Conservation (phyloP, 2,329 filamentous ascomycete species). For the Aspergillus sp. region DNA sequence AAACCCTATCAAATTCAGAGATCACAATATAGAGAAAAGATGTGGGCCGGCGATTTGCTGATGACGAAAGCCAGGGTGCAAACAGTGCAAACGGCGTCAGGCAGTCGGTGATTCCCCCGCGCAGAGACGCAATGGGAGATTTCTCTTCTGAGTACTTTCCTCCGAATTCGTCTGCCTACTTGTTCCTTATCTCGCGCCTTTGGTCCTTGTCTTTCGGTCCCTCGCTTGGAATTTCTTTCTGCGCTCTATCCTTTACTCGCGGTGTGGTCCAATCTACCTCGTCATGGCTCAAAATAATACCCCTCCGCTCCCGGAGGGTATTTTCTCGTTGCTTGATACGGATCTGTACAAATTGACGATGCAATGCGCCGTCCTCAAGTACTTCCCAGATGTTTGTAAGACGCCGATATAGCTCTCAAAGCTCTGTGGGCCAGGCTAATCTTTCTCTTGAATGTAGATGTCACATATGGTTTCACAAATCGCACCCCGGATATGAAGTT, state of each 20-base stretch:
- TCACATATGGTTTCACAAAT: conserved; percentile 94
- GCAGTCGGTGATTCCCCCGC: conserved; percentile 8
- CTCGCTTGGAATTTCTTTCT: not conserved
- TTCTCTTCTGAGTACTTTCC: conserved; percentile 8
- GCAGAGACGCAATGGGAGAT: conserved; percentile 10
- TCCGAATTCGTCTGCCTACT: not conserved
- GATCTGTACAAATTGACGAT: conserved; percentile 96
- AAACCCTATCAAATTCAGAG: too few relatives aligned
- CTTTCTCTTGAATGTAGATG: conserved; percentile 47
- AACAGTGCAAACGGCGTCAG: conserved; percentile 16
- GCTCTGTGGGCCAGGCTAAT: conserved; percentile 7
- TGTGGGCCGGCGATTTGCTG: not conserved
- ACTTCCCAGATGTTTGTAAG: conserved; percentile 70
- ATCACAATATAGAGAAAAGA: not conserved
- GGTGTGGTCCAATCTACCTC: not conserved
- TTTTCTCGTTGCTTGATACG: conserved; percentile 80
- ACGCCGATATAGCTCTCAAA: not conserved
- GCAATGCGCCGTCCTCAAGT: conserved; percentile 95
- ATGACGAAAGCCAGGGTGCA: conserved; percentile 12
- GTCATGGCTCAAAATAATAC: conserved; percentile 32
- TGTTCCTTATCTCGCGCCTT: not conserved
- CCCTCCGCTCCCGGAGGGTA: conserved; percentile 60
- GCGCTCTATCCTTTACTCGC: not conserved
- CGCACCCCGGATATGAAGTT: conserved; percentile 92
- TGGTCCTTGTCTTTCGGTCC: not conserved